Evolutionary conservation across 441 rosid genomes (phyloP).

Genomic region (Cnidoscolus chayamansa): DNA sequence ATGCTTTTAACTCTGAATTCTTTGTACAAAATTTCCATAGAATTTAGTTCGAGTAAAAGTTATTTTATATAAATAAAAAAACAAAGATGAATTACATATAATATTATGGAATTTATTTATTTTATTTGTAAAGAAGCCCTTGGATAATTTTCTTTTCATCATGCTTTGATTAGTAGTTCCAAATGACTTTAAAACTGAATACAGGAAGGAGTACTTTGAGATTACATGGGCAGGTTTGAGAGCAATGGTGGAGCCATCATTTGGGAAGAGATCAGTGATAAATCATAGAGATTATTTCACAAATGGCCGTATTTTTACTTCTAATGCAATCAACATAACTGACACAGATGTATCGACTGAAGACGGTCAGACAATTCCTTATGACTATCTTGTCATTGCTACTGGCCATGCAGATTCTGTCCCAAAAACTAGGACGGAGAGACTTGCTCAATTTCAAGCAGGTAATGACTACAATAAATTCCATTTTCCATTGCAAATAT

Average conservation of each 20-base stretch:
- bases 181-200: constrained; percentile 15
- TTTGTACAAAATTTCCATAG: too few relatives aligned
- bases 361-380: constrained; percentile 43
- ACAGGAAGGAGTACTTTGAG: constrained; percentile 87
- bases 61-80: too few relatives aligned
- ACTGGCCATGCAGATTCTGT: constrained; percentile 60
- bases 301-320: constrained; percentile 53
- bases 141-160: neutral
- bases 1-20: too few relatives aligned
- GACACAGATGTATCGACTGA: constrained; percentile 51
- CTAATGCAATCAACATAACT: constrained; percentile 55
- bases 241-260: constrained; percentile 75
- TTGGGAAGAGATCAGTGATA: constrained; percentile 61
- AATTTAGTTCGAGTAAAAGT: too few relatives aligned
- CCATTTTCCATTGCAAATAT: too few relatives aligned
- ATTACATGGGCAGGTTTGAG: constrained; percentile 77
- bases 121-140: neutral
- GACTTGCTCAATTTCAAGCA: constrained; percentile 46
- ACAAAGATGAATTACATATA: too few relatives aligned
- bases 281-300: constrained; percentile 61
- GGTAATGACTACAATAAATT: constrained; percentile 35
- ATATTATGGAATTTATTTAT: too few relatives aligned
- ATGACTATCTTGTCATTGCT: constrained; percentile 80
- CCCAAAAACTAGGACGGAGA: constrained; percentile 50
- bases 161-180: neutral